These are phyloP conservation scores for Lichtheimia ramosa DNA, from an alignment of 371 early-diverging fungal species.

Conservation along the genomic window DNA sequence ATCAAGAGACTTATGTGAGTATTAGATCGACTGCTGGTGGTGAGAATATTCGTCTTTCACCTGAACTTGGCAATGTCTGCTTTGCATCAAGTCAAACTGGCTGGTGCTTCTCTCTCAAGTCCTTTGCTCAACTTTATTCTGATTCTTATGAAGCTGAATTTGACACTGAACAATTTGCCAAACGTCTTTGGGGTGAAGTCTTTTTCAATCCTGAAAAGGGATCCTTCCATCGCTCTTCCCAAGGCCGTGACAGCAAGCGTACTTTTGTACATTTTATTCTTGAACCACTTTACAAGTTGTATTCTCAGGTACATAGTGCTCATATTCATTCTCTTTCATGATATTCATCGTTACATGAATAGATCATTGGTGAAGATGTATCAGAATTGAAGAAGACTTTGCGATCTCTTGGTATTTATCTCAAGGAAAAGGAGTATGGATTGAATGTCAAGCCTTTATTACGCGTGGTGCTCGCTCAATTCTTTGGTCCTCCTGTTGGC, in stretches of 20 bases:
- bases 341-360: not conserved
- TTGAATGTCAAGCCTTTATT: conserved; percentile 85
- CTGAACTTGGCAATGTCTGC: conserved; percentile 95
- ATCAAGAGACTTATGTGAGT: not conserved
- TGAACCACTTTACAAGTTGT: conserved; percentile 95
- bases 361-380: conserved; percentile 71
- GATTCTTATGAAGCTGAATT: conserved; percentile 72
- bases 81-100: conserved; percentile 92
- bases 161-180: conserved; percentile 81
- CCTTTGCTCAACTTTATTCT: conserved; percentile 92
- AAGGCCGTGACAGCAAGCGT: conserved; percentile 61
- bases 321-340: not conserved
- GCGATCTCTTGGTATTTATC: conserved; percentile 74
- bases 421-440: conserved; percentile 76
- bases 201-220: conserved; percentile 81
- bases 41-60: conserved; percentile 75
- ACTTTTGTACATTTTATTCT: conserved; percentile 97
- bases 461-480: conserved; percentile 77
- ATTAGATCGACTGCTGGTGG: conserved; percentile 47
- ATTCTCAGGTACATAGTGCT: conserved; percentile 65
- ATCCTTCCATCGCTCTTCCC: conserved; percentile 75
- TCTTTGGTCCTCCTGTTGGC: conserved; percentile 88
- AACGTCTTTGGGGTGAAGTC: conserved; percentile 97
- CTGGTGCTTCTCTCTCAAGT: conserved; percentile 92
- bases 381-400: conserved; percentile 71